Conservation (phyloP, 179 eudicot genomes). For the Heliamphora pulchella region DNA sequence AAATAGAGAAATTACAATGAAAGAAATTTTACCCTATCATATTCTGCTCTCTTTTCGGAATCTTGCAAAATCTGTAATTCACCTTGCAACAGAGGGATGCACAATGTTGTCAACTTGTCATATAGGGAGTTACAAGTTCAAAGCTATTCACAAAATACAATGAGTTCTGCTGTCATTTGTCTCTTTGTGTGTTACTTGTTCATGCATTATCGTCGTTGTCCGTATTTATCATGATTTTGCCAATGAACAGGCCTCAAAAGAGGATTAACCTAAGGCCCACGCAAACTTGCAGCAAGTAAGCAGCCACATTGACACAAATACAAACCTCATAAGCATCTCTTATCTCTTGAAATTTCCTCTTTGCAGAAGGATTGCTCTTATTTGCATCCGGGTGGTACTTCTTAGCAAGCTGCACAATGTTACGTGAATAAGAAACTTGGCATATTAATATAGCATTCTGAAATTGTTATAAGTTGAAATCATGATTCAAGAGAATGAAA, state of each 20-base stretch:
- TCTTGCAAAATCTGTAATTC: conserved; percentile 61
- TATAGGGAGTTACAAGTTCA: not conserved
- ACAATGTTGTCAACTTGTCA: conserved; percentile 7
- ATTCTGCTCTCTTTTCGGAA: conserved; percentile 61
- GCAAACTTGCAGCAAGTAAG: conserved; percentile 5
- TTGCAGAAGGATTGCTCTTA: conserved; percentile 67
- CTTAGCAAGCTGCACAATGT: conserved; percentile 66
- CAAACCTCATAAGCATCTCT: conserved; percentile 96
- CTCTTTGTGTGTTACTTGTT: not conserved
- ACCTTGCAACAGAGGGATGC: conserved; percentile 22
- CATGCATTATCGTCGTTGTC: not conserved
- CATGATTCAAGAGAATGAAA: not conserved
- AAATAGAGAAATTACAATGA: not conserved
- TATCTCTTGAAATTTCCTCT: conserved; percentile 89
- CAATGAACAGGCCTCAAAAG: not conserved
- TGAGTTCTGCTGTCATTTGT: not conserved
- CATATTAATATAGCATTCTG: not conserved
- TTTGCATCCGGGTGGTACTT: conserved; percentile 91
- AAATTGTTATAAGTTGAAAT: not conserved
- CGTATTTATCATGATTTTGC: not conserved
- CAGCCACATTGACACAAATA: conserved; percentile 13
- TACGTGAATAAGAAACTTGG: conserved; percentile 9
- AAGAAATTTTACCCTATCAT: conserved; percentile 62
- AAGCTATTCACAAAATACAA: not conserved
- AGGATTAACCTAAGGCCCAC: conserved; percentile 16